A percentile compares a stretch with the other conserved stretches of the same genome.
Evolutionary conservation across 164 flowering plant species (phyloP).

Genomic region (Tetrastigma voinierianum): DNA sequence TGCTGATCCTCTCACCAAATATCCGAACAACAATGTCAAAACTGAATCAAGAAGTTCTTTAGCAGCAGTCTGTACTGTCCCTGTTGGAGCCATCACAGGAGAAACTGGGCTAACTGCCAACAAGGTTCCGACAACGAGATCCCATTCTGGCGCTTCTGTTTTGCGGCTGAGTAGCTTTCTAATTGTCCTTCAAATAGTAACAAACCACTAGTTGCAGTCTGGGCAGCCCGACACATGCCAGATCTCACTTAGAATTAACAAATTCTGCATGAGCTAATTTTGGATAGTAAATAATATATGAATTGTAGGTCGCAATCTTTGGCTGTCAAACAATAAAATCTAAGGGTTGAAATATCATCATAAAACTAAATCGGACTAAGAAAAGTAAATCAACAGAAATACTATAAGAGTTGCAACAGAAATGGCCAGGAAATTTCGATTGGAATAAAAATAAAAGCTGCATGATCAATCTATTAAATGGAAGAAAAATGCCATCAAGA

Average conservation of each 20-base stretch:
- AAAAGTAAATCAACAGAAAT: constrained; percentile 2
- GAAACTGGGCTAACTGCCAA: constrained; percentile 94
- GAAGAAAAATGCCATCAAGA: background rate
- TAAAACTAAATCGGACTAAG: background rate
- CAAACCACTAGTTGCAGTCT: constrained; percentile 39
- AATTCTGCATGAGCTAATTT: constrained; percentile 70
- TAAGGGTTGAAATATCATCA: background rate
- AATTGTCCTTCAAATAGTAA: constrained; percentile 55
- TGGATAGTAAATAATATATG: constrained; percentile 83
- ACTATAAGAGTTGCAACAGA: background rate
- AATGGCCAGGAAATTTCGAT: background rate
- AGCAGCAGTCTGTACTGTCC: constrained; percentile 86
- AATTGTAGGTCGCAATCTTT: constrained; percentile 87
- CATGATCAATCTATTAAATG: background rate
- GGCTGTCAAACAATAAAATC: constrained; percentile 48
- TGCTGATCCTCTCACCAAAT: constrained; percentile 62
- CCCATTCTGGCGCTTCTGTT: constrained; percentile 78
- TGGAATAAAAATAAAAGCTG: background rate
- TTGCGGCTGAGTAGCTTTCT: constrained; percentile 60
- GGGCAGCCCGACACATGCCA: constrained; percentile 40
- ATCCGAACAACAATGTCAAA: constrained; percentile 70
- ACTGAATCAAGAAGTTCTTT: constrained; percentile 83
- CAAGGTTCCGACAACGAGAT: constrained; percentile 51
- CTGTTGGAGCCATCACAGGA: constrained; percentile 83
- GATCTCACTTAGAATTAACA: constrained; percentile 50